Evolutionary conservation across 331 rosid species (phyloP).

Genomic region (Stylosanthes scabra): DNA sequence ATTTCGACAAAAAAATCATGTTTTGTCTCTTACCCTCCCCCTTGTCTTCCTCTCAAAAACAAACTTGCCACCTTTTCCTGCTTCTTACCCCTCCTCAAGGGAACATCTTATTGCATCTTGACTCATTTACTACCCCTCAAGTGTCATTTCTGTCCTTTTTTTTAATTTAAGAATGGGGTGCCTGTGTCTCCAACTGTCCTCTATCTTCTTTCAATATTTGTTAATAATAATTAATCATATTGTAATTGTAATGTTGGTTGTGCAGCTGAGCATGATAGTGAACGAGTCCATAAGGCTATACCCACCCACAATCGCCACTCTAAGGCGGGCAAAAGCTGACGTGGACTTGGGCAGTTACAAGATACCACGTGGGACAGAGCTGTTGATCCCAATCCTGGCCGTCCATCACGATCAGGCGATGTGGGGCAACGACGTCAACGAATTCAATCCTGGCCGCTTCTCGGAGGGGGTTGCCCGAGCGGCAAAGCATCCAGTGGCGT

Average conservation of each 20-base stretch:
- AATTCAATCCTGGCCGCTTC: slow-evolving; percentile 89
- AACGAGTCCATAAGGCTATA: slow-evolving; percentile 83
- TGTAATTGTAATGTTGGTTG: too few relatives aligned
- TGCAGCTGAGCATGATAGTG: slow-evolving; percentile 85
- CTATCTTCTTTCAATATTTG: too few relatives aligned
- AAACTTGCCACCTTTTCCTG: slow-evolving; percentile 56
- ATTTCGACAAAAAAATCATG: slow-evolving; percentile 40
- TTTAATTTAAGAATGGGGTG: not conserved
- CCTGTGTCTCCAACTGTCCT: not conserved
- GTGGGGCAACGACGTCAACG: slow-evolving; percentile 91
- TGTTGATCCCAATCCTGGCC: slow-evolving; percentile 83
- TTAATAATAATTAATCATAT: not conserved
- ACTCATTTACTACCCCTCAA: slow-evolving; percentile 31
- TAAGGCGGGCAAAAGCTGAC: slow-evolving; percentile 71
- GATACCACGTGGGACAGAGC: slow-evolving; percentile 86
- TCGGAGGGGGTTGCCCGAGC: slow-evolving; percentile 72
- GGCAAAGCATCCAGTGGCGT: slow-evolving; percentile 71
- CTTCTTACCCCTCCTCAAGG: slow-evolving; percentile 42
- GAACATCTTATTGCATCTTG: slow-evolving; percentile 42
- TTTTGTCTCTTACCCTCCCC: slow-evolving; percentile 51
- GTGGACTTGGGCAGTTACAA: slow-evolving; percentile 72
- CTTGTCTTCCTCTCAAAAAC: slow-evolving; percentile 36
- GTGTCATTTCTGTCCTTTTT: slow-evolving; percentile 21
- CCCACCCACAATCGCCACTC: slow-evolving; percentile 86
- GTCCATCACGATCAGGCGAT: slow-evolving; percentile 77